Base-by-base conservation (phyloP, 2,329 filamentous ascomycete species). In the Sporothrix curviconia region DNA sequence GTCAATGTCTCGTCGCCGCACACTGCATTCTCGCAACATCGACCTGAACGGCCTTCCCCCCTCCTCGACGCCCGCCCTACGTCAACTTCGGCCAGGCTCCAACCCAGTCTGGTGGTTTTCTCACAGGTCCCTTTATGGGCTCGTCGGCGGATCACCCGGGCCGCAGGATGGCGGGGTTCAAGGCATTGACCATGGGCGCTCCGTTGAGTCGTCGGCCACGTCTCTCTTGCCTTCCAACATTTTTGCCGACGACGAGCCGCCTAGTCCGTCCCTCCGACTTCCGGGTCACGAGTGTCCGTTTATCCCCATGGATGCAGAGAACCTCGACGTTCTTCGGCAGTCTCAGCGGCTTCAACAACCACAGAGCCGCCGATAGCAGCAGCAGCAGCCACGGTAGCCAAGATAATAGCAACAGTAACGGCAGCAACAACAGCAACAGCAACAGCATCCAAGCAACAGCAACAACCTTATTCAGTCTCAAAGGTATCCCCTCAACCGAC, bases 151-250 rank as follows among this genome's bases (percentile, higher is more conserved):
- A 77, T 61, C 70, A 64, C 64, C 74, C 60, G 64, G 76, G 61
- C 65, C 84, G 56, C 82, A 81, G 6, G 85, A 88, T 32, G 79
- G 32, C 49, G 12, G 49, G 87, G 17, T 72, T 86, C 4, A 81
- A 82, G 58, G 77, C 77, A 17, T 68, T 87, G 36, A 83, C 79
- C 3, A 80, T 78, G 17, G 84, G 82, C 28, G 88, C 86, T 2
- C 87, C 87, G 1, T 81, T 92, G 68, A 92, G 87, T 64, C 89
- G 1, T 87, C 87, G 4, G 89, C 89, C 2, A 84, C 87, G 28
- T 80, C 85, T 15, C 75, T 92, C 3, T 73, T 95, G 15, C 89
- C 89, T 0, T 87, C 88, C 1, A 83, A 81, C 59, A 73, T 87
- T 4, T 65, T 66, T 43, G 74, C 85, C 44, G 84, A 86, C 49